phyloP scores from a whole-genome alignment of 257 asterid species.

The Gentiana macrophylla region DNA sequence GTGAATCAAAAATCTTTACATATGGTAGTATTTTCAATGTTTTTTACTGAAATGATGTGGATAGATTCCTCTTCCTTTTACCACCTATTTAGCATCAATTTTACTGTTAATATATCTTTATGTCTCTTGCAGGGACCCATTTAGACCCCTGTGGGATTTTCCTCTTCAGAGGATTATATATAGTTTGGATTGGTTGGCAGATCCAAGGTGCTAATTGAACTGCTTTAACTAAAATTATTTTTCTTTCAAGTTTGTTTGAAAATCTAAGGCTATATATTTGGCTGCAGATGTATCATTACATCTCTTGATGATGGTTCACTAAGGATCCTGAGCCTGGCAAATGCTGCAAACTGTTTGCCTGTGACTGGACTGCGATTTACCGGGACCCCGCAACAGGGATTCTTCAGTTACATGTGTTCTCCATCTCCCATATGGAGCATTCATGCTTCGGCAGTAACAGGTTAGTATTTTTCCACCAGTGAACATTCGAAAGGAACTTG shows the following conservation, averaged over 20 bases:
- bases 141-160: conserved; percentile 67
- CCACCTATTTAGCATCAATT: no score
- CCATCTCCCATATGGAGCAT: conserved; percentile 66
- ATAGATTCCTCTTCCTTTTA: no score
- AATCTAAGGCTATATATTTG: not conserved
- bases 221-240: conserved; percentile 7
- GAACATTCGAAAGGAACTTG: no score
- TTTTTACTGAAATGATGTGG: no score
- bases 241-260: not conserved
- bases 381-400: conserved; percentile 38
- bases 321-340: conserved; percentile 56
- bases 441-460: conserved; percentile 65
- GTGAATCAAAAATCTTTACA: no score
- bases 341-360: conserved; percentile 49
- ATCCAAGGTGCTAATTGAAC: conserved; percentile 55
- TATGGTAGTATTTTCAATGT: no score
- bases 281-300: conserved; percentile 55
- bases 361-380: conserved; percentile 42
- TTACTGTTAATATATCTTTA: not conserved
- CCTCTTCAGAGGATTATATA: conserved; percentile 38
- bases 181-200: conserved; percentile 70
- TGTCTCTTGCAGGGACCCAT: conserved; percentile 69
- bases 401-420: conserved; percentile 52
- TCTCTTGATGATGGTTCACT: conserved; percentile 70
- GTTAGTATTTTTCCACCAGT: conserved; percentile 15